Evolutionary conservation across 805 yeast genomes (phyloP).

Genomic region (Teunomyces funiuensis): DNA sequence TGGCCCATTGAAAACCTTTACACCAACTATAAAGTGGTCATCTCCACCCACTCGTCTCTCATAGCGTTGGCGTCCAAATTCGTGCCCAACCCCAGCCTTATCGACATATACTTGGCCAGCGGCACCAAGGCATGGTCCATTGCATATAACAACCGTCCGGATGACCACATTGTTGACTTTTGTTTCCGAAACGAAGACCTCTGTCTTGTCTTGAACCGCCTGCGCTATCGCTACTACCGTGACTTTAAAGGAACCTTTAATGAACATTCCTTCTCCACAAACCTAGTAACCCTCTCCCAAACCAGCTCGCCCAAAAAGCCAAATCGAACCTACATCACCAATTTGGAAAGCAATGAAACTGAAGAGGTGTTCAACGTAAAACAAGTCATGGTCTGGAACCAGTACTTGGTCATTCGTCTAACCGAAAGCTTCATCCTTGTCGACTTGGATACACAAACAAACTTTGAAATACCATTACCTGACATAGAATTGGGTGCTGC

Average conservation of each 20-base stretch:
- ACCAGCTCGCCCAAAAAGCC: slow-evolving; percentile 1
- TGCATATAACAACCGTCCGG: slow-evolving; percentile 42
- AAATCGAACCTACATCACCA: slow-evolving; percentile 22
- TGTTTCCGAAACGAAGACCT: slow-evolving; percentile 54
- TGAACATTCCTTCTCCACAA: slow-evolving; percentile 39
- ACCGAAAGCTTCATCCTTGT: slow-evolving; percentile 31
- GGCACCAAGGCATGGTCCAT: slow-evolving; percentile 37
- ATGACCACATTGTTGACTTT: slow-evolving; percentile 53
- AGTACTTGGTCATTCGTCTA: slow-evolving; percentile 46
- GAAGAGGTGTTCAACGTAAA: slow-evolving; percentile 30
- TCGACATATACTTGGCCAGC: slow-evolving; percentile 36
- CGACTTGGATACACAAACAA: slow-evolving; percentile 40
- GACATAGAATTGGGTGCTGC: neutral
- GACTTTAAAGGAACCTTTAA: slow-evolving; percentile 69
- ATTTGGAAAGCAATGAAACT: slow-evolving; percentile 31
- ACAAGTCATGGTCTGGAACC: slow-evolving; percentile 32
- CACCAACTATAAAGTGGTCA: slow-evolving; percentile 43
- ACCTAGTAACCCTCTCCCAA: slow-evolving; percentile 18
- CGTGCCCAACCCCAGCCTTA: slow-evolving; percentile 34
- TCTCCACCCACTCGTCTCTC: slow-evolving; percentile 55
- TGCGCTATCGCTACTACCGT: slow-evolving; percentile 55
- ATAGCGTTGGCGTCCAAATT: slow-evolving; percentile 49
- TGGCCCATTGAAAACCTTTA: slow-evolving; percentile 47
- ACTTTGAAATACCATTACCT: slow-evolving; percentile 37
- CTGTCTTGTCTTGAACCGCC: slow-evolving; percentile 52